These are phyloP conservation scores for Adansonia rubrostipa DNA, from an alignment of 441 rosid species.

Conservation along the genomic window DNA sequence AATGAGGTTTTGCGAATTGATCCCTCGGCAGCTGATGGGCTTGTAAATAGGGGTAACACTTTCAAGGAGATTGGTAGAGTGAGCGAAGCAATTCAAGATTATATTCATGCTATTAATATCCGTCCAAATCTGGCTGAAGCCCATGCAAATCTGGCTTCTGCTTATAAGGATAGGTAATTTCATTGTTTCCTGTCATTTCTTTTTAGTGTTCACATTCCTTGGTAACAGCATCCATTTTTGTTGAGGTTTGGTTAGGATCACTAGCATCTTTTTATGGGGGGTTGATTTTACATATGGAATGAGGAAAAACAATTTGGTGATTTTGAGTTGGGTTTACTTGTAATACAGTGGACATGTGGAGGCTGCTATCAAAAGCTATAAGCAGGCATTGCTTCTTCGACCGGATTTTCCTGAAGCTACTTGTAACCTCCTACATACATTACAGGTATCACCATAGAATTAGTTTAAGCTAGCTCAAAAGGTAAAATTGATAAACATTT, in stretches of 20 bases:
- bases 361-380: slow-evolving; percentile 94
- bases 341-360: slow-evolving; percentile 83
- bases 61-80: slow-evolving; percentile 97
- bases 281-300: background rate
- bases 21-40: slow-evolving; percentile 98
- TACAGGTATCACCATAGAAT: slow-evolving; percentile 62
- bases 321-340: slow-evolving; percentile 13
- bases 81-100: slow-evolving; percentile 95
- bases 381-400: slow-evolving; percentile 82
- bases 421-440: slow-evolving; percentile 93
- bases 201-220: background rate
- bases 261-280: slow-evolving; percentile 2
- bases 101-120: slow-evolving; percentile 75
- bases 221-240: background rate
- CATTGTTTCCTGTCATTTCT: background rate
- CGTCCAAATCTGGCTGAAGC: slow-evolving; percentile 99
- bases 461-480: background rate
- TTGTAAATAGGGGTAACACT: slow-evolving; percentile 97
- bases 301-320: slow-evolving; percentile 6
- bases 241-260: background rate
- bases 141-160: slow-evolving; percentile 98
- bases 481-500: background rate
- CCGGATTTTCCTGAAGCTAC: slow-evolving; percentile 99
- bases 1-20: slow-evolving; percentile 97
- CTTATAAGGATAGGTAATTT: slow-evolving; percentile 92